phyloP scores from a whole-genome alignment of 306 rosid species.

The Arachis hypogaea region DNA sequence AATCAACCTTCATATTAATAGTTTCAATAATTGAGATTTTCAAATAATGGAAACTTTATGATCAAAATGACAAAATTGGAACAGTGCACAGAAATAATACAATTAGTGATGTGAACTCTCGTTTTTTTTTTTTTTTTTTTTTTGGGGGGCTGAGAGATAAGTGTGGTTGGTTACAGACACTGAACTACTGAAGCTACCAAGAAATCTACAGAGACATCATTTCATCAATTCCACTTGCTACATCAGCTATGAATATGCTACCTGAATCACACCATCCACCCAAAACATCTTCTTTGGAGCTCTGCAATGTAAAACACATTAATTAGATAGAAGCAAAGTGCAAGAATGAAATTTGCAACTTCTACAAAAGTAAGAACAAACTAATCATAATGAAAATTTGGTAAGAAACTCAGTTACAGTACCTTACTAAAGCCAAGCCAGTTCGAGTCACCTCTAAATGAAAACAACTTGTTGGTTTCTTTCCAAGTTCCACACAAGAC shows the following conservation, averaged over 20 bases:
- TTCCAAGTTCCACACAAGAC: slow-evolving; percentile 83
- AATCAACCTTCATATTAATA: slow-evolving; percentile 24
- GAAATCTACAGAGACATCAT: slow-evolving; percentile 11
- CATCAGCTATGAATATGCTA: slow-evolving; percentile 72
- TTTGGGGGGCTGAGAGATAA: background rate
- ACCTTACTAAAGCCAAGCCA: slow-evolving; percentile 99
- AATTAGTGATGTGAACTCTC: slow-evolving; percentile 19
- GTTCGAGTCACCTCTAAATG: slow-evolving; percentile 92
- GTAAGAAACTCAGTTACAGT: slow-evolving; percentile 16
- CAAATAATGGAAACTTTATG: slow-evolving; percentile 8
- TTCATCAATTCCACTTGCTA: slow-evolving; percentile 41
- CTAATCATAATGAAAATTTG: slow-evolving; percentile 4
- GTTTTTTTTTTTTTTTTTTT: background rate
- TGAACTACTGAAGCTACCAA: background rate
- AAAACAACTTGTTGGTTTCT: slow-evolving; percentile 57
- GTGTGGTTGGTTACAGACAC: background rate
- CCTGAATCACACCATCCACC: slow-evolving; percentile 97
- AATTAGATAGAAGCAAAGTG: slow-evolving; percentile 28
- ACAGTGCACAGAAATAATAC: slow-evolving; percentile 14
- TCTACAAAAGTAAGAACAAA: background rate
- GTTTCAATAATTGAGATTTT: slow-evolving; percentile 28
- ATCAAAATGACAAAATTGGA: slow-evolving; percentile 22
- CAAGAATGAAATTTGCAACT: background rate
- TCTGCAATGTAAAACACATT: slow-evolving; percentile 60
- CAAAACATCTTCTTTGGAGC: slow-evolving; percentile 70